Evolutionary conservation across 306 rosid species (phyloP), one percentile per base, ranked within the genome.

Genomic region (Quercus alba): DNA sequence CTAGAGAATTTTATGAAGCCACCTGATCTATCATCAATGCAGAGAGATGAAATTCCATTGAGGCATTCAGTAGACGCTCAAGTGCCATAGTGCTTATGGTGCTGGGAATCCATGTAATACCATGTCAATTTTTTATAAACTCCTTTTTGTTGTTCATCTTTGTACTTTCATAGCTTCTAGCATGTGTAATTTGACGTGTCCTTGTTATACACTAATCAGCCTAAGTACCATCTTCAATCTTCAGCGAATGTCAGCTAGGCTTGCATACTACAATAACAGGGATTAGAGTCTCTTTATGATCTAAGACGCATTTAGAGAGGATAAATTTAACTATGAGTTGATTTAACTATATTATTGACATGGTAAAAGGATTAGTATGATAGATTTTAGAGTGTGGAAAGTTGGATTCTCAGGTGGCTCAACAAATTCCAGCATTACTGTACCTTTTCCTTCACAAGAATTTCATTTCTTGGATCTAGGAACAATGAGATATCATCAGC

Each of bases 1-100:
- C 49, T 19, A 44, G 73, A 79, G 14, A 38, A 84, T 56, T 23
- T 71, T 52, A 78, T 81, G 91, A 84, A 84, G 76, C 86, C 85
- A 10, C 88, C 89, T 31, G 31, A 68, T 71, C 69, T 57, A 59
- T 51, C 79, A 33, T 20, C 77, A 35, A 80, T 81, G 76, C 75
- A 75, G 49, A 64, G 82, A 76, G 87, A 78, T 58, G 70, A 81
- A 71, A 9, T 35, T 49, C 67, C 5, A 3, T 14, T 23, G 33
- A 33, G 19, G 38, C 56, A 70, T 3, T 67, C 3, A 19, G 55
- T 10, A n/a, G 72, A 25, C 41, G 1, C 18, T 20, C 1, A 4
- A 55, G 21, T 41, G 44, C 54, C 54, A 46, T 70, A 61, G 69
- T 54, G 23, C 33, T 77, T 51, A 20, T 19, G 57, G 8, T 23